Base-by-base conservation (phyloP, 164 flowering plant species). In the Vitis amurensis region DNA sequence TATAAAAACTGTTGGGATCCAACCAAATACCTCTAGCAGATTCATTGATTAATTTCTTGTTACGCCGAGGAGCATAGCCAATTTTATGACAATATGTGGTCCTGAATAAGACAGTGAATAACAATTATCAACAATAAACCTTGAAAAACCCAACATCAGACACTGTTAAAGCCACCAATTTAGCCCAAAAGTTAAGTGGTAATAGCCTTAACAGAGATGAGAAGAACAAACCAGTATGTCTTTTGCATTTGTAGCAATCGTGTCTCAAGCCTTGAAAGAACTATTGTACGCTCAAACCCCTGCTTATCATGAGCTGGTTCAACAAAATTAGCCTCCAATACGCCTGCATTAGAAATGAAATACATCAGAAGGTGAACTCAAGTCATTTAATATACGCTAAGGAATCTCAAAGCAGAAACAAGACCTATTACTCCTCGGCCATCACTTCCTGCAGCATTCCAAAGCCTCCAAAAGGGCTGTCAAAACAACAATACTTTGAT, bases 261-360 rank as follows among this genome's bases (percentile, higher is more conserved):
- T 61, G 81, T 64, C 80, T 93, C 97, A 27, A 96, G 97, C 69
- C 97, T 86, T 65, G 94, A 73, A 70, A 93, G 94, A 67, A 90
- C 97, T 30, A 81, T 87, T 11, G 99, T 96, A 11, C 97, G 91
- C 83, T 96, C 99, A 89, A 96, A 96, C 1, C 97, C 97, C 70
- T 96, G 99, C 73, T 93, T 96, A 78, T 96, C 98, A 82, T 96
- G 99, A 69, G 99, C 99, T 65, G 99, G 99, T 74, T 96, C 98
- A 57, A 93, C 93, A 85, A 96, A 96, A 77, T 96, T 90, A 50
- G 99, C 97, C 79, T 96, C 99, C 84, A 96, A 76, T 1, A 91
- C 93, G 79, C 99, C 99, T 96, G 73, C 8, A 61, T 8, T 61
- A 47, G 29, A 61, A 62, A 66, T 27, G 17, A 59, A 66, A 6